A percentile compares a stretch with the other conserved stretches of the same genome.
phyloP scores from a whole-genome alignment of 495 filamentous ascomycete species.

The Tuber brumale region DNA sequence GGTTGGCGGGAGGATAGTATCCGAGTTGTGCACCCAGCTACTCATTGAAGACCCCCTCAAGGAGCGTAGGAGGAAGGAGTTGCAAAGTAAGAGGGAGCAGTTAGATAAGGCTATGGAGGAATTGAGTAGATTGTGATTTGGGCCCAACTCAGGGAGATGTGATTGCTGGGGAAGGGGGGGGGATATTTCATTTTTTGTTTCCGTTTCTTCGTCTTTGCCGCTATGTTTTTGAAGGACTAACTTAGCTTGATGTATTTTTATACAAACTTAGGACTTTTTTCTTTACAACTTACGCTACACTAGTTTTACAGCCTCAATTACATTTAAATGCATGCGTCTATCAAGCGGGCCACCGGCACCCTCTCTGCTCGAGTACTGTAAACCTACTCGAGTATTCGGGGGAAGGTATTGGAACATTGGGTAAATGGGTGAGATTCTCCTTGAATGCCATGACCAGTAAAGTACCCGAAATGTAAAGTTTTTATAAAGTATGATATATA shows the following conservation, averaged over 20 bases:
- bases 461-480: too few species aligned
- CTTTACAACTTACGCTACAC: neutral
- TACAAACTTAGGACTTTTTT: neutral
- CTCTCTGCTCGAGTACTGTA: neutral
- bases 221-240: neutral
- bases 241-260: neutral
- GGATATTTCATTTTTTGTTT: neutral
- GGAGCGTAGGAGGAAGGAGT: constrained; percentile 28
- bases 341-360: neutral
- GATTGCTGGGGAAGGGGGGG: too few species aligned
- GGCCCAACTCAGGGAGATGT: neutral
- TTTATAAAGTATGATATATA: too few species aligned
- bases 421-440: too few species aligned
- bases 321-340: neutral
- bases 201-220: neutral
- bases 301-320: neutral
- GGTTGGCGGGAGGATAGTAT: constrained; percentile 15
- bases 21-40: constrained; percentile 26
- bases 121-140: constrained; percentile 23
- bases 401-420: too few species aligned
- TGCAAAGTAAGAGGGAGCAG: constrained; percentile 31
- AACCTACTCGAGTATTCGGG: too few species aligned
- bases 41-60: constrained; percentile 38
- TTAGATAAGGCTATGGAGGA: constrained; percentile 36
- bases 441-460: too few species aligned